Percentiles rank a stretch among this genome's conserved stretches.
Conservation (phyloP, 1,284 basidiomycete genomes). For the Austroboletus novae-zelandiae region DNA sequence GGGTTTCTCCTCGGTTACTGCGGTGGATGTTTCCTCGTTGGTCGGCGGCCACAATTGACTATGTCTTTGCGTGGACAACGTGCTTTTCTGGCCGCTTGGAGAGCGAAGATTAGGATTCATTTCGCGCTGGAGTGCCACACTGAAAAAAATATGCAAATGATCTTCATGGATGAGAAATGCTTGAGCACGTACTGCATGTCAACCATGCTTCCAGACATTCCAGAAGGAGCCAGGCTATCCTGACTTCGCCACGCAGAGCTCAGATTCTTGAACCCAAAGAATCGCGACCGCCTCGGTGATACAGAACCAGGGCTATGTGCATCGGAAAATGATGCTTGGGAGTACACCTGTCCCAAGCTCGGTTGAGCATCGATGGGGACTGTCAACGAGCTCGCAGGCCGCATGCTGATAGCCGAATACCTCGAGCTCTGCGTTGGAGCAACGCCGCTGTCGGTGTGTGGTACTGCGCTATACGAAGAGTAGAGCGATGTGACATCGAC, state of each 20-base stretch:
- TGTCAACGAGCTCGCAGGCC: slow-evolving; percentile 66
- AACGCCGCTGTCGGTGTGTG: slow-evolving; percentile 58
- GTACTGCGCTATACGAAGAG: slow-evolving; percentile 56
- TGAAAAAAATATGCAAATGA: slow-evolving; percentile 28
- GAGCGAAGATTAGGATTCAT: slow-evolving; percentile 41
- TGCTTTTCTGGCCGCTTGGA: slow-evolving; percentile 41
- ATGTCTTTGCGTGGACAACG: slow-evolving; percentile 43
- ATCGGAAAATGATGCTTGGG: slow-evolving; percentile 76
- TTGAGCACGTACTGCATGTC: slow-evolving; percentile 83
- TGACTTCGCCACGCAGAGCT: slow-evolving; percentile 74
- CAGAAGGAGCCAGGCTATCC: slow-evolving; percentile 75
- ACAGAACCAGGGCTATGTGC: slow-evolving; percentile 66
- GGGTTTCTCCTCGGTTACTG: slow-evolving; percentile 34
- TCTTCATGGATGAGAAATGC: slow-evolving; percentile 1
- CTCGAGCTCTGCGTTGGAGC: slow-evolving; percentile 53
- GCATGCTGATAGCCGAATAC: slow-evolving; percentile 57
- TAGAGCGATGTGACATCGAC: slow-evolving; percentile 71
- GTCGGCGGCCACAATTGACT: slow-evolving; percentile 58
- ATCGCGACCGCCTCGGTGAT: slow-evolving; percentile 70
- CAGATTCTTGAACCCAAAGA: slow-evolving; percentile 81
- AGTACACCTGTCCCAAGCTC: slow-evolving; percentile 59
- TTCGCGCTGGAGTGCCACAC: slow-evolving; percentile 74
- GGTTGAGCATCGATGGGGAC: slow-evolving; percentile 56
- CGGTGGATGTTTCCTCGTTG: slow-evolving; percentile 29
- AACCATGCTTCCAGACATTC: slow-evolving; percentile 82